Evolutionary conservation across 345 rosid species (phyloP).

Genomic region (Sisymbrium irio): DNA sequence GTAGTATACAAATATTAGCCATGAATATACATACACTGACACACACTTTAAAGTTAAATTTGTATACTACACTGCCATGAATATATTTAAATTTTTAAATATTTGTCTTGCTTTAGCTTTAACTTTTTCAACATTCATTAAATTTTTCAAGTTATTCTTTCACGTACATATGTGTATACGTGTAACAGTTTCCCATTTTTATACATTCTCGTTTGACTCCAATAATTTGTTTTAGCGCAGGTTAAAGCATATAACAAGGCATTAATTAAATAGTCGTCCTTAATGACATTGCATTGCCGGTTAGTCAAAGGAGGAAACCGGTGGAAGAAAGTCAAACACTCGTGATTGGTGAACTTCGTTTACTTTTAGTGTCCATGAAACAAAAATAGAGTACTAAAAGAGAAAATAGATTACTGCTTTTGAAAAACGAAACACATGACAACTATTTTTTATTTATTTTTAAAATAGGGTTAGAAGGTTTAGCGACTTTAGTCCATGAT

Average conservation of each 20-base stretch:
- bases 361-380: neutral
- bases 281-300: neutral
- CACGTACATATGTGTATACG: neutral
- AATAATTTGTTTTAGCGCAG: neutral
- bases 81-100: too few species aligned
- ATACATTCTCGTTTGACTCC: neutral
- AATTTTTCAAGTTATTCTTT: neutral
- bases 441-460: neutral
- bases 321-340: neutral
- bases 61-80: too few species aligned
- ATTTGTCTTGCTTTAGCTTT: neutral
- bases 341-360: neutral
- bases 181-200: neutral
- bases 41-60: too few species aligned
- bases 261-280: neutral
- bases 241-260: neutral
- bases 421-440: neutral
- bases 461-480: neutral
- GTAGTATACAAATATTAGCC: neutral
- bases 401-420: neutral
- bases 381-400: neutral
- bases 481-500: neutral
- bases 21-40: neutral
- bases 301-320: conserved; percentile 3
- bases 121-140: neutral